These are phyloP conservation scores for Pontederia crassipes DNA, from an alignment of 176 grass and related monocot species.

Conservation along the genomic window DNA sequence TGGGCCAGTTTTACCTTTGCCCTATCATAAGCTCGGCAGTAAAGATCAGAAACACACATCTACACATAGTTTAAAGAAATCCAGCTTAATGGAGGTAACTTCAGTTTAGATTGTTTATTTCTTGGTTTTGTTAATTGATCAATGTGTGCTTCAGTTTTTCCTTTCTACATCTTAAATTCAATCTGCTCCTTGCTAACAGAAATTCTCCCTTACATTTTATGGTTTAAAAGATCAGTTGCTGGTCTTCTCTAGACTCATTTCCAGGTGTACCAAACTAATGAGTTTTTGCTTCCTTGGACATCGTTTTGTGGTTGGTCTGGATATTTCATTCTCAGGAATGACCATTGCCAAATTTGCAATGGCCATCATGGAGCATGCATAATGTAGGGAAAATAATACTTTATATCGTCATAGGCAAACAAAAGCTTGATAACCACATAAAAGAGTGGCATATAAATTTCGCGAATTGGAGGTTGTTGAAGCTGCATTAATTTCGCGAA, in stretches of 20 bases:
- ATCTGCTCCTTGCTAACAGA: background rate
- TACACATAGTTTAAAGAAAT: conserved; percentile 18
- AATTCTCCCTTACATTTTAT: background rate
- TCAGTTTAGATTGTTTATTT: conserved; percentile 14
- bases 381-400: no score
- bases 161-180: conserved; percentile 16
- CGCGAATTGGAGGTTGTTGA: conserved; percentile 95
- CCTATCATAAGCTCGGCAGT: conserved; percentile 5
- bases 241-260: background rate
- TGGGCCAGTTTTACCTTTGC: conserved; percentile 13
- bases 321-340: no score
- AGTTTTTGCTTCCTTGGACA: no score
- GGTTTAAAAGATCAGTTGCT: conserved; percentile 10
- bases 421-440: no score
- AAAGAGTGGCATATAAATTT: no score
- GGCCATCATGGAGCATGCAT: no score
- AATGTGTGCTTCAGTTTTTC: background rate
- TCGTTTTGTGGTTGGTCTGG: no score
- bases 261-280: no score
- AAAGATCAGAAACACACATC: conserved; percentile 12
- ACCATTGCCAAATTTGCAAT: no score
- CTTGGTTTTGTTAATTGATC: background rate
- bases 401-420: no score
- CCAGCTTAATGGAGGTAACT: conserved; percentile 30
- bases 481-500: conserved; percentile 88